A percentile compares a stretch with the other conserved stretches of the same genome.
Evolutionary conservation across 2,329 filamentous ascomycete species (phyloP).

Genomic region (Juglanconis juglandina): DNA sequence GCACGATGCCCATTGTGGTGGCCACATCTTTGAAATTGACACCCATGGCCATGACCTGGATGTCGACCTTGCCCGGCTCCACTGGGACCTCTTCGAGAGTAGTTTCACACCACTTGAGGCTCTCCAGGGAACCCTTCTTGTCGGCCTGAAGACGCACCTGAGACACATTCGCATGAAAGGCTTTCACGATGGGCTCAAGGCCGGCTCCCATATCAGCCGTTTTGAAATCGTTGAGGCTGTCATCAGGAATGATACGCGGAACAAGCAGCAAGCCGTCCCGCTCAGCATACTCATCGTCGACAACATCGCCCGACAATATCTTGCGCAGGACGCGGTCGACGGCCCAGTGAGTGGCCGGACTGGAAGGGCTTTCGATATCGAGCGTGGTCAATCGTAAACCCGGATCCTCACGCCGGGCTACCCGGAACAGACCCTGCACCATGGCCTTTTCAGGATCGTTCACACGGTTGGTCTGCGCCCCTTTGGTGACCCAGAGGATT

Average conservation of each 20-base stretch:
- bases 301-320: neutral
- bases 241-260: constrained; percentile 26
- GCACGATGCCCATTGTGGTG: constrained; percentile 24
- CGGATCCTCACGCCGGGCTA: constrained; percentile 21
- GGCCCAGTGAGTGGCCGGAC: constrained; percentile 17
- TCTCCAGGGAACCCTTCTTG: constrained; percentile 22
- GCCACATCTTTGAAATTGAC: constrained; percentile 38
- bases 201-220: constrained; percentile 6
- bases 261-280: constrained; percentile 25
- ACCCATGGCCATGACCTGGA: constrained; percentile 31
- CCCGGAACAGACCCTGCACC: constrained; percentile 23
- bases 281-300: constrained; percentile 29
- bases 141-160: constrained; percentile 18
- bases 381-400: neutral
- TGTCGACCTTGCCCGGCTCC: constrained; percentile 27
- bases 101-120: too few species aligned
- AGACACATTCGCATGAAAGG: constrained; percentile 14
- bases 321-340: constrained; percentile 19
- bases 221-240: constrained; percentile 21
- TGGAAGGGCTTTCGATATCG: constrained; percentile 19
- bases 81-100: constrained; percentile 16
- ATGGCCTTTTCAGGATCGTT: constrained; percentile 23
- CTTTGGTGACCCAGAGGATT: constrained; percentile 27
- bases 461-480: constrained; percentile 19
- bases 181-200: constrained; percentile 3